Percentiles rank a stretch among this genome's conserved stretches.
Conservation (phyloP, 2,329 filamentous ascomycete genomes). For the Ceratocystis destructans region DNA sequence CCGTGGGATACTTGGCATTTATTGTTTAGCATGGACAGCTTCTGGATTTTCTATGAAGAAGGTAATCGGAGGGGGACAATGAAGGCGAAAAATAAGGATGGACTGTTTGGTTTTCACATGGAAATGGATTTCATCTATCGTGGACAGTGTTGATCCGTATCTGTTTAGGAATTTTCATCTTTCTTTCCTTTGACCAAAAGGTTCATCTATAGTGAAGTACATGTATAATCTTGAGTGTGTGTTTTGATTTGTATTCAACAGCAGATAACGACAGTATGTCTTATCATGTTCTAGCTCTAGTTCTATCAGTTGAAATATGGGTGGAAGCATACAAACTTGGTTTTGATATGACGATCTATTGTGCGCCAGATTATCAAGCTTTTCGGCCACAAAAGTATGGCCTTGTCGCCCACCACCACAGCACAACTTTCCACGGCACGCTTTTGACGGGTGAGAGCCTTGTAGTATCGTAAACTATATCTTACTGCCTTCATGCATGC, state of each 20-base stretch:
- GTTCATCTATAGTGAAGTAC: background rate
- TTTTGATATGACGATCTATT: background rate
- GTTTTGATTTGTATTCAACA: background rate
- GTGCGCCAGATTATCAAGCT: no score
- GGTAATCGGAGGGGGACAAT: background rate
- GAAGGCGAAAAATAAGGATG: background rate
- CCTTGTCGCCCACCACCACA: no score
- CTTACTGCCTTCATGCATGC: background rate
- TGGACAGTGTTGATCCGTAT: conserved; percentile 9
- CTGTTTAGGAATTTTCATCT: background rate
- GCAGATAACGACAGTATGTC: background rate
- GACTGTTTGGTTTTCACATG: background rate
- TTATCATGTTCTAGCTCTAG: background rate
- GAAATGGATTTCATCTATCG: conserved; percentile 15
- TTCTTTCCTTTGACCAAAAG: background rate
- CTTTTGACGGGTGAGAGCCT: no score
- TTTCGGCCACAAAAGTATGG: no score
- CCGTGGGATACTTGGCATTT: conserved; percentile 17
- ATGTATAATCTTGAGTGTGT: background rate
- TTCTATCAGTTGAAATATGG: background rate
- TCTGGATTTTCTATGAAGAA: background rate
- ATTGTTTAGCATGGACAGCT: background rate
- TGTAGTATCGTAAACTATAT: background rate
- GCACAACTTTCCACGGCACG: no score
- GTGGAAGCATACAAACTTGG: background rate